phyloP scores from a whole-genome alignment of 176 grass and related monocot species.

The Juncus inflexus region DNA sequence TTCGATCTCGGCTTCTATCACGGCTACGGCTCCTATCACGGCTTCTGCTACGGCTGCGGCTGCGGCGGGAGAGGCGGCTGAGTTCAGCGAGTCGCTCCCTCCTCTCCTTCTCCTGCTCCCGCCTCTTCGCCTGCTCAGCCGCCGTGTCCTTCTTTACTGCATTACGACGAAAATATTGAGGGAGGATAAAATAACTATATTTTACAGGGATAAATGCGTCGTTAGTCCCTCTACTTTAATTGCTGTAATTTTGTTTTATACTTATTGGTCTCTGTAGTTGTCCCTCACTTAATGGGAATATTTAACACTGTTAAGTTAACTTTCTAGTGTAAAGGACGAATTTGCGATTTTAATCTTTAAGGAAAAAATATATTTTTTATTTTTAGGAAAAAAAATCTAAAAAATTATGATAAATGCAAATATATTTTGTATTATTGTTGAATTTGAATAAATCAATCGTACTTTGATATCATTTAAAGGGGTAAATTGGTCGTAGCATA shows the following conservation, averaged over 20 bases:
- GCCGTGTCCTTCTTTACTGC: slow-evolving; percentile 93
- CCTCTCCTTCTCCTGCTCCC: slow-evolving; percentile 76
- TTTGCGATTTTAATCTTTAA: background rate
- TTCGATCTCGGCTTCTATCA: slow-evolving; percentile 44
- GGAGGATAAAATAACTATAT: background rate
- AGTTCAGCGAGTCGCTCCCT: slow-evolving; percentile 89
- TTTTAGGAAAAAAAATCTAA: too few species aligned
- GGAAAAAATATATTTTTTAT: background rate
- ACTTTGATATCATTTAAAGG: too few species aligned
- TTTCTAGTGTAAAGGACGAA: background rate
- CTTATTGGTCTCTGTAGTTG: too few species aligned
- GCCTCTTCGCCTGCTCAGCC: slow-evolving; percentile 82
- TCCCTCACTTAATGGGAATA: too few species aligned
- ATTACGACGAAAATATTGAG: slow-evolving; percentile 21
- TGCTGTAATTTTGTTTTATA: too few species aligned
- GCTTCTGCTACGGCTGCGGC: slow-evolving; percentile 64
- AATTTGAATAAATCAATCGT: too few species aligned
- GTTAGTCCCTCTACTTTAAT: too few species aligned
- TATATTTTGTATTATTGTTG: too few species aligned
- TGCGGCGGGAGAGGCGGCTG: slow-evolving; percentile 52
- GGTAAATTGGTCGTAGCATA: background rate
- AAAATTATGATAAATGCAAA: too few species aligned
- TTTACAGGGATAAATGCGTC: slow-evolving; percentile 14
- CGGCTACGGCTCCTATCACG: slow-evolving; percentile 44
- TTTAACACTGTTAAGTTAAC: too few species aligned